Conservation (phyloP, 2,329 filamentous ascomycete genomes). For the Epichloe uncinata region DNA sequence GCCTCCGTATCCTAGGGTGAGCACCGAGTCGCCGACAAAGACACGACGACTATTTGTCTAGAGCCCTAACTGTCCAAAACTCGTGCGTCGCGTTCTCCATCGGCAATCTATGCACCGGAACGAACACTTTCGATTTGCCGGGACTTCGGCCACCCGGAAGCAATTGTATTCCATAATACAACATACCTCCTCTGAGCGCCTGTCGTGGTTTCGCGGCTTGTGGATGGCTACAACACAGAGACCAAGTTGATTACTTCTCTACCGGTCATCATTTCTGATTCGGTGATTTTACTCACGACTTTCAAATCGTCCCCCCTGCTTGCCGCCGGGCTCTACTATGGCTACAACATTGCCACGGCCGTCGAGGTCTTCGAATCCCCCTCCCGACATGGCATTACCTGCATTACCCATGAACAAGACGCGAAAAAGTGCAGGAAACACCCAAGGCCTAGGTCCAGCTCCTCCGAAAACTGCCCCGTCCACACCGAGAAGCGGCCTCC, state of each 20-base stretch:
- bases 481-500: constrained; percentile 43
- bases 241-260: background rate
- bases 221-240: constrained; percentile 4
- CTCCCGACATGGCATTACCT: constrained; percentile 59
- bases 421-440: constrained; percentile 48
- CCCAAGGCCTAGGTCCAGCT: constrained; percentile 20
- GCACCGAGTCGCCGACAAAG: background rate
- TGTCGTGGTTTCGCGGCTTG: background rate
- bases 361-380: constrained; percentile 53
- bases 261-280: background rate
- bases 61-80: background rate
- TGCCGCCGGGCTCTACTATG: constrained; percentile 10
- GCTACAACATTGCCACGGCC: constrained; percentile 51
- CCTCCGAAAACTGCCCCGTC: constrained; percentile 28
- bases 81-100: background rate
- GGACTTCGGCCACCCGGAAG: background rate
- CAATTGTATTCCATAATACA: background rate
- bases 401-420: constrained; percentile 62
- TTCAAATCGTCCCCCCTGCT: background rate
- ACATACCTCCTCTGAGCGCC: background rate
- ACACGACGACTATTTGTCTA: background rate
- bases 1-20: background rate
- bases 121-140: background rate
- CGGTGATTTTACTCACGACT: background rate
- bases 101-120: background rate